These are phyloP conservation scores for Anthracocystis walkeri DNA, from an alignment of 1,284 basidiomycete genomes.

Conservation along the genomic window DNA sequence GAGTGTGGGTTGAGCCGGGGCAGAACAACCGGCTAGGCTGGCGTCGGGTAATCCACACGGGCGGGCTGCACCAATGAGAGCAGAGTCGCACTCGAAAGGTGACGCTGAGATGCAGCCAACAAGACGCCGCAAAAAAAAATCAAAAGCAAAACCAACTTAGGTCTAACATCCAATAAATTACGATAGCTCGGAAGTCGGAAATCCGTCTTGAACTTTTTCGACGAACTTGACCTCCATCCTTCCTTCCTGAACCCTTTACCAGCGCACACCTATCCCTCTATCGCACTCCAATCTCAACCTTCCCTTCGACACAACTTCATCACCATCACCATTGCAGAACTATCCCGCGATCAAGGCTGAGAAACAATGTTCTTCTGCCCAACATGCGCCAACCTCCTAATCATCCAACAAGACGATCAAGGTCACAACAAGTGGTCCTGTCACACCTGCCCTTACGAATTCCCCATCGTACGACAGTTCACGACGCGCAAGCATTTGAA, in stretches of 20 bases:
- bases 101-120: neutral
- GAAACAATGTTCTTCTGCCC: conserved; percentile 90
- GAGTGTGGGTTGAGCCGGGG: neutral
- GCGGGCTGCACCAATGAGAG: conserved; percentile 2
- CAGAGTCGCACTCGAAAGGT: neutral
- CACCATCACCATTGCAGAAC: neutral
- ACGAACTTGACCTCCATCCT: neutral
- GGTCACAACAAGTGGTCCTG: conserved; percentile 87
- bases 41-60: neutral
- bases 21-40: neutral
- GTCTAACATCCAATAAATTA: neutral
- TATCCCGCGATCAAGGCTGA: too few species aligned
- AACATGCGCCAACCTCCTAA: conserved; percentile 90
- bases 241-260: neutral
- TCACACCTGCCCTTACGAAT: conserved; percentile 93
- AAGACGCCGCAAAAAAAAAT: neutral
- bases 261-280: neutral
- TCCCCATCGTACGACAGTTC: conserved; percentile 84
- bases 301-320: neutral
- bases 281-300: neutral
- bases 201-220: neutral
- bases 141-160: neutral
- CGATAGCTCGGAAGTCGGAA: conserved; percentile 2
- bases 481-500: conserved; percentile 60
- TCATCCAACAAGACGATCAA: conserved; percentile 77